A percentile compares a stretch with the other conserved stretches of the same genome.
Conservation (phyloP, 192 early-diverging fungal genomes). For the Jimgerdemannia flammicorona region DNA sequence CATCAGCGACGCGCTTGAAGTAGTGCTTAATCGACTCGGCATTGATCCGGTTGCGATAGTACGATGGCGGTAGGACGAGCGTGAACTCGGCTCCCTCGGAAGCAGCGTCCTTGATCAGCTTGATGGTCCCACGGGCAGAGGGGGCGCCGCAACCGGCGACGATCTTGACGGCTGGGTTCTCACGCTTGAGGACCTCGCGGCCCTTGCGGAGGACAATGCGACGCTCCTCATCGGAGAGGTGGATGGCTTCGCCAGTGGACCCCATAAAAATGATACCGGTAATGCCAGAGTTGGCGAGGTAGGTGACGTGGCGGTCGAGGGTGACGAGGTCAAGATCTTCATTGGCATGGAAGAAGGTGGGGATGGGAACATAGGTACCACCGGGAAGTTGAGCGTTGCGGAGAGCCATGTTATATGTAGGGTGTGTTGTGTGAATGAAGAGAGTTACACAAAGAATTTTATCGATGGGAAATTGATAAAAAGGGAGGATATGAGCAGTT, state of each 20-base stretch:
- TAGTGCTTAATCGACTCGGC: conserved; percentile 14
- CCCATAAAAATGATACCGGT: conserved; percentile 30
- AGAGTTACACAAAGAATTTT: too few relatives aligned
- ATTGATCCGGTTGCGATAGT: conserved; percentile 20
- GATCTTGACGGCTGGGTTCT: conserved; percentile 17
- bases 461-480: too few relatives aligned
- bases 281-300: conserved; percentile 23
- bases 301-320: conserved; percentile 28
- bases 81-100: conserved; percentile 22
- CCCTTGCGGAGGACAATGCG: conserved; percentile 9
- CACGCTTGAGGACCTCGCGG: conserved; percentile 10
- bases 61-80: conserved; percentile 29
- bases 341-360: conserved; percentile 33
- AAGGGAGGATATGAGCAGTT: too few relatives aligned
- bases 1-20: conserved; percentile 20
- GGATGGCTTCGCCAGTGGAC: conserved; percentile 33
- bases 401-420: conserved; percentile 8
- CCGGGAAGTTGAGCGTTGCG: conserved; percentile 15
- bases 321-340: conserved; percentile 33
- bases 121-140: conserved; percentile 20
- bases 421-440: too few relatives aligned
- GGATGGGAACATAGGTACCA: conserved; percentile 29
- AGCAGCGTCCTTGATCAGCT: conserved; percentile 23
- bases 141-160: conserved; percentile 25
- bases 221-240: conserved; percentile 30